Evolutionary conservation across 78 protist genomes (phyloP).

Genomic region (Protostelium mycophagum): DNA sequence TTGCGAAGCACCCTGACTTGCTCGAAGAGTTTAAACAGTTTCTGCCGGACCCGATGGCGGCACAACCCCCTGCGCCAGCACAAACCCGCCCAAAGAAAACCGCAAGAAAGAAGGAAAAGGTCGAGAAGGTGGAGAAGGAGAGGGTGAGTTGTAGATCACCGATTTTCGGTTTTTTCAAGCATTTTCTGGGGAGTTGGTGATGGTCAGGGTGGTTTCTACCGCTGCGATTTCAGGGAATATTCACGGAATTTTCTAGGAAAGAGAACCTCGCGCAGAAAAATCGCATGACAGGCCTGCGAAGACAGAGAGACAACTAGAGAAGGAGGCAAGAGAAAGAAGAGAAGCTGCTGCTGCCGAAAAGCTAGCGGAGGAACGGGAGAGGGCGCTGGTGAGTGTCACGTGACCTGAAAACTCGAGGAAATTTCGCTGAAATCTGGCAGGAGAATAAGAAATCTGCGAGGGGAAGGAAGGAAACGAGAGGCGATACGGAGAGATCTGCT

Average conservation of each 20-base stretch:
- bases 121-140: neutral
- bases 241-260: too few relatives aligned
- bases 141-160: neutral
- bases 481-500: neutral
- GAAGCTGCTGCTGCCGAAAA: neutral
- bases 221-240: too few relatives aligned
- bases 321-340: neutral
- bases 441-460: neutral
- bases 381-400: too few relatives aligned
- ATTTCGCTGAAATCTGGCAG: too few relatives aligned
- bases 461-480: neutral
- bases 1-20: conserved; percentile 79
- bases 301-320: neutral
- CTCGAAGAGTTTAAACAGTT: conserved; percentile 88
- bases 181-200: too few relatives aligned
- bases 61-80: neutral
- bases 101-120: neutral
- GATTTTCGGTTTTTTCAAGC: too few relatives aligned
- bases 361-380: neutral
- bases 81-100: neutral
- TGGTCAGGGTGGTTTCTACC: too few relatives aligned
- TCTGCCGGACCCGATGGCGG: conserved; percentile 75
- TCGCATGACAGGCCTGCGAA: neutral
- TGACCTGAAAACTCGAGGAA: too few relatives aligned
- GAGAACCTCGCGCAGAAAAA: too few relatives aligned